A percentile compares a stretch with the other conserved stretches of the same genome.
These are phyloP conservation scores for Amyloporia xantha DNA, from an alignment of 768 basidiomycete genomes.

Conservation along the genomic window DNA sequence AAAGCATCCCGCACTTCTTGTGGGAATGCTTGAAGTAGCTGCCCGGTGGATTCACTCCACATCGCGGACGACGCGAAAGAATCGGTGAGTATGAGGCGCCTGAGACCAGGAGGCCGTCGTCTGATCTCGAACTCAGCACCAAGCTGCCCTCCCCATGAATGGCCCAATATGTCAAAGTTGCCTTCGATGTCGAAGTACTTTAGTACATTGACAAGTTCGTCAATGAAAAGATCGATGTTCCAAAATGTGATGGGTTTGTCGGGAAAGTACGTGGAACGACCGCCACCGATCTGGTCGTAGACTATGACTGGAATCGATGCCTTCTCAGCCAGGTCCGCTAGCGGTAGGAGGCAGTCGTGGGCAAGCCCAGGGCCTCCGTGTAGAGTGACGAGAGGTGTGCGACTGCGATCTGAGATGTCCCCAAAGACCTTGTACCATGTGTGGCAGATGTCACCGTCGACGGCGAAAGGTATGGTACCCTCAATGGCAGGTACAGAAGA, in stretches of 20 bases:
- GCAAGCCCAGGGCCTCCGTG: slow-evolving; percentile 44
- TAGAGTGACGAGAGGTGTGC: slow-evolving; percentile 32
- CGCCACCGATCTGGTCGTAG: slow-evolving; percentile 47
- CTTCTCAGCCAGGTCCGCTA: slow-evolving; percentile 28
- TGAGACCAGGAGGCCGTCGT: slow-evolving; percentile 36
- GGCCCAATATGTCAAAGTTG: slow-evolving; percentile 42
- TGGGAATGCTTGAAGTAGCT: slow-evolving; percentile 35
- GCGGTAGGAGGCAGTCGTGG: slow-evolving; percentile 36
- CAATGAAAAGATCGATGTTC: slow-evolving; percentile 46
- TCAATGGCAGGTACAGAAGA: too few relatives aligned
- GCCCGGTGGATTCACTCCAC: slow-evolving; percentile 33
- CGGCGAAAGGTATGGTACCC: slow-evolving; percentile 13
- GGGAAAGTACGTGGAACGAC: slow-evolving; percentile 36
- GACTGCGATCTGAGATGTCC: slow-evolving; percentile 28
- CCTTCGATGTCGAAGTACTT: slow-evolving; percentile 31
- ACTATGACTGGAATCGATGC: slow-evolving; percentile 35
- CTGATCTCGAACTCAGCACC: slow-evolving; percentile 34
- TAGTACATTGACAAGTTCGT: slow-evolving; percentile 48
- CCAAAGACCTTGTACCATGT: slow-evolving; percentile 42
- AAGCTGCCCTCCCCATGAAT: slow-evolving; percentile 55
- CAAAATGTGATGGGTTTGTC: slow-evolving; percentile 32
- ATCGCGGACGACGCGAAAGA: slow-evolving; percentile 39
- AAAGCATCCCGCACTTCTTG: slow-evolving; percentile 34
- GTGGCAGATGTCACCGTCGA: slow-evolving; percentile 23
- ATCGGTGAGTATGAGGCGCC: slow-evolving; percentile 39